Evolutionary conservation across 371 early-diverging fungal species (phyloP).

Genomic region (Dichotomocladium elegans): DNA sequence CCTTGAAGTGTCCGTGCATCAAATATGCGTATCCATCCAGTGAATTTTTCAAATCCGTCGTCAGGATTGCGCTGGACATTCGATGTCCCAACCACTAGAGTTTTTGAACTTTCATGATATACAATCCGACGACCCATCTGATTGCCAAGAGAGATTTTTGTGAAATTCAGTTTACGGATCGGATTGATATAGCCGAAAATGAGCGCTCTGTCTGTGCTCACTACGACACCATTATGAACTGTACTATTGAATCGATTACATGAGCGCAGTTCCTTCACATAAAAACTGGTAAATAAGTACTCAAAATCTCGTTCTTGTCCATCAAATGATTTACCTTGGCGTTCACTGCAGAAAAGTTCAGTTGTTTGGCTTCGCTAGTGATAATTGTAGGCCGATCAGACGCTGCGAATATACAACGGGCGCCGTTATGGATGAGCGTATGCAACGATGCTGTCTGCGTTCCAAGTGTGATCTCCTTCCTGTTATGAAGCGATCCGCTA

Average conservation of each 20-base stretch:
- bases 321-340: conserved; percentile 42
- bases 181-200: conserved; percentile 74
- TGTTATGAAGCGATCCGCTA: conserved; percentile 28
- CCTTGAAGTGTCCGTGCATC: conserved; percentile 76
- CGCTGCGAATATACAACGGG: conserved; percentile 69
- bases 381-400: conserved; percentile 85
- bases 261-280: conserved; percentile 45
- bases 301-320: not conserved
- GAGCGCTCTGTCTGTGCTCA: conserved; percentile 58
- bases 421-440: conserved; percentile 46
- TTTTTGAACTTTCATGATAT: conserved; percentile 47
- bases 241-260: conserved; percentile 58
- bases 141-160: conserved; percentile 54
- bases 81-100: conserved; percentile 59
- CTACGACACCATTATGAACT: conserved; percentile 52
- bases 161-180: conserved; percentile 80
- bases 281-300: not conserved
- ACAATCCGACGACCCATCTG: conserved; percentile 74
- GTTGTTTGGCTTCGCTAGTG: conserved; percentile 53
- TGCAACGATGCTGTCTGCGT: conserved; percentile 62
- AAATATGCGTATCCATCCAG: conserved; percentile 58
- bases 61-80: conserved; percentile 18
- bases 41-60: conserved; percentile 38
- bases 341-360: conserved; percentile 80
- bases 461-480: conserved; percentile 63